phyloP scores from a whole-genome alignment of 345 rosid species.

The Eucalyptus fibrosa region DNA sequence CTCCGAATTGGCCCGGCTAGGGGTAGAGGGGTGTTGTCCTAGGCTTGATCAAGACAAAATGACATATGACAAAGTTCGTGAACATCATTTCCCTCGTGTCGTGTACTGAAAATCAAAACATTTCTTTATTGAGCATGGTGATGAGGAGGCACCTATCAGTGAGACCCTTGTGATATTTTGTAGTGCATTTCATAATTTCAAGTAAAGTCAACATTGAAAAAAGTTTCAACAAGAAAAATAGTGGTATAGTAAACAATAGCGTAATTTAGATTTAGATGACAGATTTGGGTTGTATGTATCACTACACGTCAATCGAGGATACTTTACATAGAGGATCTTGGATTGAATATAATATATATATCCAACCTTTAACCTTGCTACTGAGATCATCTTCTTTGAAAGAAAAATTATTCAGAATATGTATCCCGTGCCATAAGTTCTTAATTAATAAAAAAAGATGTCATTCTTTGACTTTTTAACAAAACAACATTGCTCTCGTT shows the following conservation, averaged over 20 bases:
- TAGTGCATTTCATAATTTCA: not conserved
- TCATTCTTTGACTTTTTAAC: not conserved
- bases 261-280: not conserved
- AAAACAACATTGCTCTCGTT: not conserved
- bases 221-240: not conserved
- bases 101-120: not conserved
- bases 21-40: no score
- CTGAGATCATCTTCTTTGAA: not conserved
- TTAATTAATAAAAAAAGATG: not conserved
- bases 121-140: not conserved
- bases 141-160: not conserved
- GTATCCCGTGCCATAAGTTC: not conserved
- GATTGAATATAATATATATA: not conserved
- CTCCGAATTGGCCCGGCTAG: not conserved
- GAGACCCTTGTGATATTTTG: not conserved
- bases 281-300: not conserved
- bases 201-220: not conserved
- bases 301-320: not conserved
- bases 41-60: no score
- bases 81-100: not conserved
- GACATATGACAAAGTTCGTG: not conserved
- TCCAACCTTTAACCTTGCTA: no score
- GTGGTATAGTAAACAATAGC: not conserved
- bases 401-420: not conserved
- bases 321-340: not conserved